Percentiles rank a stretch among this genome's conserved stretches.
Evolutionary conservation across 1,284 basidiomycete genomes (phyloP).

Genomic region (Trichosporon ovoides): DNA sequence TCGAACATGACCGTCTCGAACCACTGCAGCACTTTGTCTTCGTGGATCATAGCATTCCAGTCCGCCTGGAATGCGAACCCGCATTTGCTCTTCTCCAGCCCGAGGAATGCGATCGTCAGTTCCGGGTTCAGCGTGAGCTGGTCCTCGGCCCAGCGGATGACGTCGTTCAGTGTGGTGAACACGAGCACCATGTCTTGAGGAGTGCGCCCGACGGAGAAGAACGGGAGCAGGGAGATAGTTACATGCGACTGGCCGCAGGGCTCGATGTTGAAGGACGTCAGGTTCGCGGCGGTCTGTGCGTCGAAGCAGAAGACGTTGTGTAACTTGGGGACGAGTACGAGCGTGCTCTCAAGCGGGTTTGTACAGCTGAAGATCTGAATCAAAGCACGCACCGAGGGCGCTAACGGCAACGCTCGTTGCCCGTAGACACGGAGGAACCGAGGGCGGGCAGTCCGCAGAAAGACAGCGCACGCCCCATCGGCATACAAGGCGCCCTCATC

Average conservation of each 20-base stretch:
- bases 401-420: not conserved
- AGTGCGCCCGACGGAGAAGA: not conserved
- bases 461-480: not conserved
- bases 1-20: not conserved
- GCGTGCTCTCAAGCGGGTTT: not conserved
- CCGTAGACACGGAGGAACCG: not conserved
- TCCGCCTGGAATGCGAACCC: not conserved
- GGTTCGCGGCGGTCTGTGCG: not conserved
- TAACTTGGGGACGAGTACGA: not conserved
- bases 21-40: not conserved
- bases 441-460: not conserved
- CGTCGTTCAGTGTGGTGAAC: not conserved
- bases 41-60: not conserved
- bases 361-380: not conserved
- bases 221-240: not conserved
- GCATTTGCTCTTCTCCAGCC: not conserved
- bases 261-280: not conserved
- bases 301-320: not conserved
- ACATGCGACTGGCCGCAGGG: not conserved
- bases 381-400: not conserved
- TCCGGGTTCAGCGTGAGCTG: not conserved
- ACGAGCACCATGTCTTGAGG: not conserved
- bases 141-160: slow-evolving; percentile 1
- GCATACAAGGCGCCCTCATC: not conserved
- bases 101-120: not conserved